These are phyloP conservation scores for Xylaria acuta DNA, from an alignment of 495 filamentous ascomycete species.

Conservation along the genomic window DNA sequence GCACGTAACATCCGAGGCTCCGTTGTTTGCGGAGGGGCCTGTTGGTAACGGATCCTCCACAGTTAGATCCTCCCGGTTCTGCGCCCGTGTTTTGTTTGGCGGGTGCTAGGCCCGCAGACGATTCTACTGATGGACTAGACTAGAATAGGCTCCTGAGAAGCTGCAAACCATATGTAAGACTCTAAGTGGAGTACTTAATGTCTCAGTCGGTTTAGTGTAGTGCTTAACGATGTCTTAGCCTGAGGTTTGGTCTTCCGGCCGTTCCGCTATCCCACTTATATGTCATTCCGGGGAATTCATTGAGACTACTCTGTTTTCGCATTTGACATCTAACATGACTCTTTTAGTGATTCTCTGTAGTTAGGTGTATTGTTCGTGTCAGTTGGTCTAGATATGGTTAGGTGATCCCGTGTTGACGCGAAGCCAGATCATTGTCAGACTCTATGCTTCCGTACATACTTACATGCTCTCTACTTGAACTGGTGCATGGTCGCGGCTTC, in stretches of 20 bases:
- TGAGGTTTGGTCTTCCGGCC: neutral
- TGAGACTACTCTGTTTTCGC: neutral
- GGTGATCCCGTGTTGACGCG: neutral
- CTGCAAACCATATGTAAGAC: too few species aligned
- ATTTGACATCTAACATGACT: neutral
- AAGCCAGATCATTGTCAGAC: neutral
- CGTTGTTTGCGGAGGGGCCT: too few species aligned
- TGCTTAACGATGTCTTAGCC: neutral
- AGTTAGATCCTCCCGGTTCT: too few species aligned
- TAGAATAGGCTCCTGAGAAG: too few species aligned
- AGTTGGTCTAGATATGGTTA: neutral
- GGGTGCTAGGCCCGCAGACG: too few species aligned
- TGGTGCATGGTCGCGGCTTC: neutral
- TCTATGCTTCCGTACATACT: neutral
- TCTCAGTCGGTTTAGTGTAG: too few species aligned
- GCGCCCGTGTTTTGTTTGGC: too few species aligned
- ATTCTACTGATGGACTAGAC: too few species aligned
- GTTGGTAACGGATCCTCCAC: too few species aligned
- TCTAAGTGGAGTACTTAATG: too few species aligned
- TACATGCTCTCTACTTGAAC: neutral
- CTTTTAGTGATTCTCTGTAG: neutral
- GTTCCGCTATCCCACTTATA: constrained; percentile 1
- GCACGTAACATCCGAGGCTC: too few species aligned
- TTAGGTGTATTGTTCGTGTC: neutral
- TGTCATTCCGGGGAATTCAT: neutral